A percentile compares a stretch with the other conserved stretches of the same genome.
phyloP scores from a whole-genome alignment of 176 grass and related monocot species.

The Rhipidocladum racemiflorum region DNA sequence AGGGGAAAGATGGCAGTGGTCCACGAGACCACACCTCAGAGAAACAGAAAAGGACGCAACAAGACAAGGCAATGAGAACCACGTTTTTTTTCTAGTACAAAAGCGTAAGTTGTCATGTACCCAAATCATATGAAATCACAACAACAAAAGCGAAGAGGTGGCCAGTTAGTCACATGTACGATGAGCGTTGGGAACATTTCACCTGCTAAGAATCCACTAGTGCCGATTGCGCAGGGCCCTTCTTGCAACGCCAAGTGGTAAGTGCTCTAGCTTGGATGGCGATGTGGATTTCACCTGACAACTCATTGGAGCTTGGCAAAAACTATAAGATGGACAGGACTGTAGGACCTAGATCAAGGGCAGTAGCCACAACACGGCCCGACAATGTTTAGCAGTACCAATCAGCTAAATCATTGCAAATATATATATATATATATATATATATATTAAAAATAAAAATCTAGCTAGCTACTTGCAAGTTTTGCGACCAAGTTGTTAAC shows the following conservation, averaged over 20 bases:
- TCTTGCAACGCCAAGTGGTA: background rate
- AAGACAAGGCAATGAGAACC: background rate
- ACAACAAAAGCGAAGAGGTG: background rate
- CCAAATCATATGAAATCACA: conserved; percentile 6
- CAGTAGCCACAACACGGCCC: background rate
- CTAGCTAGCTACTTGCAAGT: background rate
- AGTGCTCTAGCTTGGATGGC: background rate
- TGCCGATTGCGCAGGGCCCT: background rate
- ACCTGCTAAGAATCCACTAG: background rate
- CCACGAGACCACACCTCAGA: background rate
- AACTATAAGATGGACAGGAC: background rate
- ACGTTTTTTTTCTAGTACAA: background rate
- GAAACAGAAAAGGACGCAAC: background rate
- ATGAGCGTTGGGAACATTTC: background rate
- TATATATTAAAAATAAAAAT: background rate
- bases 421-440: no score
- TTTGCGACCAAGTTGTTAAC: background rate
- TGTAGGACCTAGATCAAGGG: background rate
- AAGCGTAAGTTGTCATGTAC: background rate
- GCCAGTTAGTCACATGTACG: background rate
- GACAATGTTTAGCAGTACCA: background rate
- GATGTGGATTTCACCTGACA: background rate
- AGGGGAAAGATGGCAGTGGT: background rate
- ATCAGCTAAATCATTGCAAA: background rate
- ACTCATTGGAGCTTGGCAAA: background rate